Evolutionary conservation across 2,329 filamentous ascomycete genomes (phyloP), one percentile per base, ranked within the genome.

Genomic region (Epichloe sp.): DNA sequence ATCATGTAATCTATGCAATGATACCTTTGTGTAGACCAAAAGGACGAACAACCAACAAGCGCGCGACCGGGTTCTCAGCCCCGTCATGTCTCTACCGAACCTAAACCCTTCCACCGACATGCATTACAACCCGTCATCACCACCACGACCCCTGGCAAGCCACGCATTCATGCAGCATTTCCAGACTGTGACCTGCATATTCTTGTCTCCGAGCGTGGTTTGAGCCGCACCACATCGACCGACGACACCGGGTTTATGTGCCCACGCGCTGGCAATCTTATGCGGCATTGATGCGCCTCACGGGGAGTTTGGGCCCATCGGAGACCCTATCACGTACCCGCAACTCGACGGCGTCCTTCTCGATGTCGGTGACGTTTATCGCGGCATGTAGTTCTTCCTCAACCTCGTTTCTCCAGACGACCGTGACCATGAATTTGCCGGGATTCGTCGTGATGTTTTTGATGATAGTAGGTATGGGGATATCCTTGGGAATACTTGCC

Each of bases 381-480:
- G 3, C 11, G 5, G 35, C 17, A 15, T 49, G 31, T 1, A 50
- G 43, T 35, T 50, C 41, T 10, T 50, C 48, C 26, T 38, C 35
- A 10, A 45, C 3, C 11, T 3, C 15, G 14, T 15, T 40, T 5
- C 14, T 37, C 43, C 48, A 44, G 12, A 50, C 21, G 10, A 45
- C 48, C 3, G 43, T 45, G 21, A 50, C 23, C 41, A 44, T 45
- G 48, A 17, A 50, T 14, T 50, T 50, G 4, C 1, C 42, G 14
- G 48, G 48, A 10, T 50, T 50, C 4, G 42, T 3, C 12, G 48
- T 50, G 35, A 50, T 44, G 48, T 42, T 23, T 17, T 35, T 50
- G 21, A 49, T 49, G 10, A 49, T 14, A 3, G 7, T 19, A 1
- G 47, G 17, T 10, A 43, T 35, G 14, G 26, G 2, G 12, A 14